A percentile compares a stretch with the other conserved stretches of the same genome.
These are phyloP conservation scores for Brasenia schreberi DNA, from an alignment of 164 flowering plant genomes.

Conservation along the genomic window DNA sequence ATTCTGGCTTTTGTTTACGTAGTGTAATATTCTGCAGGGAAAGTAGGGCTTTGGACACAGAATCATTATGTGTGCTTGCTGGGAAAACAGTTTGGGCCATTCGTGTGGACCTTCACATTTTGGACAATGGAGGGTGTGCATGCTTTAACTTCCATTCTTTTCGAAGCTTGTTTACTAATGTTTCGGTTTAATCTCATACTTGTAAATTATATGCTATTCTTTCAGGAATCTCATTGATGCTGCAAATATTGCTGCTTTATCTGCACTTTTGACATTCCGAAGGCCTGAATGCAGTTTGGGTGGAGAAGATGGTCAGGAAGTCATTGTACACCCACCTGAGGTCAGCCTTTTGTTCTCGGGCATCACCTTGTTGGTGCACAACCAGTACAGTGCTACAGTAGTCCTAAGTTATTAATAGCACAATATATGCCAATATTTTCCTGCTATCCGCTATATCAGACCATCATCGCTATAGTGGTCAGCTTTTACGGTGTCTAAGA, in stretches of 20 bases:
- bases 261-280: constrained; percentile 80
- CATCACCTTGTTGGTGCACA: neutral
- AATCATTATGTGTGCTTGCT: constrained; percentile 84
- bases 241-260: constrained; percentile 92
- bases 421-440: no score
- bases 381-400: no score
- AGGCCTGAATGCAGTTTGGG: constrained; percentile 87
- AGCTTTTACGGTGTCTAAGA: no score
- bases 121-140: constrained; percentile 92
- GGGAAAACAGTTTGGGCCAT: constrained; percentile 91
- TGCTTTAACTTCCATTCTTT: neutral
- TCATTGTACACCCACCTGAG: constrained; percentile 81
- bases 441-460: no score
- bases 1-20: neutral
- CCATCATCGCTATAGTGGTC: no score
- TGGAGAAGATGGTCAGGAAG: constrained; percentile 84
- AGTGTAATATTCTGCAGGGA: constrained; percentile 39
- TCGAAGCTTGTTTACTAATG: constrained; percentile 1
- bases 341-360: constrained; percentile 17
- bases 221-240: constrained; percentile 95
- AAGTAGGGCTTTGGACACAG: constrained; percentile 92
- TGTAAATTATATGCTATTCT: neutral
- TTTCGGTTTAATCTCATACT: neutral
- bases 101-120: constrained; percentile 82
- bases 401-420: no score